Base-by-base conservation (phyloP, 2,329 filamentous ascomycete species). In the Colletotrichum lupini region DNA sequence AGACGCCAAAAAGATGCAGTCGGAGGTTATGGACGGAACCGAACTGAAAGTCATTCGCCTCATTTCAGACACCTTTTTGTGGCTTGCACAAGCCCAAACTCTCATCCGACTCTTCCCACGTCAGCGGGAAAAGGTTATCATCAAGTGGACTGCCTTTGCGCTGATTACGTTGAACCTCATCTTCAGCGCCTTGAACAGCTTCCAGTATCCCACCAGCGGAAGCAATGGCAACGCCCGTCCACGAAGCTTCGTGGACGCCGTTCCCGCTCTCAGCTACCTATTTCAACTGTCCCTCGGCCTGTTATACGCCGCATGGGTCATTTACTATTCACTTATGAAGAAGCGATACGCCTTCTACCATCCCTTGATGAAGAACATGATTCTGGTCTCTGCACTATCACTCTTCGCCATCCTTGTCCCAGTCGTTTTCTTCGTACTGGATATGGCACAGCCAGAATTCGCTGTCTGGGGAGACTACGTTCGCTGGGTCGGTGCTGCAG, bases 111-210 rank as follows among this genome's bases (percentile, higher is more conserved):
- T 99, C 1, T 99, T 99, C 77, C 97, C 97, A 8, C 94, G 97
- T 42, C 96, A 98, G 80, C 94, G 97, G 79, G 97, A 99, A 84
- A 98, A 98, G 84, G 92, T 98, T 65, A 94, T 98, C 76, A 99
- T 99, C 84, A 98, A 98, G 85, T 99, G 96, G 96, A 95, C 96
- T 19, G 97, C 96, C 1, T 98, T 98, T 80, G 95, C 93, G 3
- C 89, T 99, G 70, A 98, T 99, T 79, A 90, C 95, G 0, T 88
- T 98, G 73, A 96, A 98, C 80, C 92, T 96, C 56, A 91, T 95
- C 12, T 99, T 99, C 82, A 95, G 93, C 79, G 95, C 93, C 60
- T 89, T 98, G 72, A 97, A 98, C 85, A 97, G 94, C 78, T 98
- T 98, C 79, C 81, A 87, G 65, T 90, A 88, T 77, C 83, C 83